A percentile compares a stretch with the other conserved stretches of the same genome.
These are phyloP conservation scores for Filobasidium wieringae DNA, from an alignment of 768 basidiomycete species.

Conservation along the genomic window DNA sequence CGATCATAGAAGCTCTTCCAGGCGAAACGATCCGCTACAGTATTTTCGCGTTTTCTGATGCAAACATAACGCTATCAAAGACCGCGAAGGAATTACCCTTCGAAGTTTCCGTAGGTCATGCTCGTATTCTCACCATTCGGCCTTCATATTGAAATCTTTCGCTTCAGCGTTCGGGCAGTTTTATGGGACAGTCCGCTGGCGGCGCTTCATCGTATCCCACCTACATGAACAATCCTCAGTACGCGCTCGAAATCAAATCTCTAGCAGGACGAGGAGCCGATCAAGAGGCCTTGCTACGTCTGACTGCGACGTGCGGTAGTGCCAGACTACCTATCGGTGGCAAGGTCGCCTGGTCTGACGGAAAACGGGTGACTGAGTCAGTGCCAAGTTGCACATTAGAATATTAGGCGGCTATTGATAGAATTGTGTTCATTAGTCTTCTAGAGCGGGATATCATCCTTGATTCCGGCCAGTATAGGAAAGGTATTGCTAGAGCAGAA, in stretches of 20 bases:
- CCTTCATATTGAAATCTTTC: not conserved
- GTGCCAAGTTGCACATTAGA: conserved; percentile 29
- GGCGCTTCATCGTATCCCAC: conserved; percentile 70
- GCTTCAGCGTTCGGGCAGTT: conserved; percentile 49
- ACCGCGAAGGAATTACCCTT: not conserved
- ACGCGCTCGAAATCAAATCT: conserved; percentile 52
- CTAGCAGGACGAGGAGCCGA: conserved; percentile 7
- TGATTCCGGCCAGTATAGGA: conserved; percentile 69
- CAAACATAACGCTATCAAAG: conserved; percentile 19
- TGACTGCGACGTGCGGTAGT: conserved; percentile 50
- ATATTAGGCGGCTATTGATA: not conserved
- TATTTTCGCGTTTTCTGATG: conserved; percentile 50
- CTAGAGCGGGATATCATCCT: conserved; percentile 56
- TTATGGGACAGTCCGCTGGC: conserved; percentile 64
- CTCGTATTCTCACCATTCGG: not conserved
- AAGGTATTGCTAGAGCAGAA: conserved; percentile 43
- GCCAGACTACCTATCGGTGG: conserved; percentile 56
- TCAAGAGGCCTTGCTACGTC: conserved; percentile 35
- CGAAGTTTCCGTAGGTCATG: not conserved
- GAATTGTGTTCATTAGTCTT: conserved; percentile 31
- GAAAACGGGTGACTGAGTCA: conserved; percentile 62
- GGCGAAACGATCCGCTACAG: not conserved
- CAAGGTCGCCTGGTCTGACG: conserved; percentile 61
- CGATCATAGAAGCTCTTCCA: not conserved
- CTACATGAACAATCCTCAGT: conserved; percentile 86